Conservation (phyloP, 306 rosid genomes). For the Dryas octopetala region DNA sequence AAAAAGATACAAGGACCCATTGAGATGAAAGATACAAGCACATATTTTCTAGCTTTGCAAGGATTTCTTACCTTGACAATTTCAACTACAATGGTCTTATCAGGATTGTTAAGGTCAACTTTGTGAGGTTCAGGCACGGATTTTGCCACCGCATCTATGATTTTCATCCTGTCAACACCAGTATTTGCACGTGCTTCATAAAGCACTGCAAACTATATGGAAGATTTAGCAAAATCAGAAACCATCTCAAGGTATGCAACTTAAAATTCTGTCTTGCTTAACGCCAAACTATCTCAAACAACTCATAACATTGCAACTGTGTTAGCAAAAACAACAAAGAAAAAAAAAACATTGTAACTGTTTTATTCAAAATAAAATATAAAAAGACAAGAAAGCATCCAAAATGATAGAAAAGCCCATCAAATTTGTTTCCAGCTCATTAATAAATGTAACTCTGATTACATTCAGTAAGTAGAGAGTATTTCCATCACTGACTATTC, state of each 20-base stretch:
- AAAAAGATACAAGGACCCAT: neutral
- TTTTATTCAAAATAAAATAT: neutral
- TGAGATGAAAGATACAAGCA: neutral
- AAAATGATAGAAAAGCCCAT: neutral
- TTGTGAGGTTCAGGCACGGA: slow-evolving; percentile 86
- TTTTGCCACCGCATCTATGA: slow-evolving; percentile 81
- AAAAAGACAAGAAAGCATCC: neutral
- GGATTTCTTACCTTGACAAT: slow-evolving; percentile 71
- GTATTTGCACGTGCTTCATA: slow-evolving; percentile 94
- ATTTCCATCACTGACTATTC: neutral
- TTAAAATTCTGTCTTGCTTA: neutral
- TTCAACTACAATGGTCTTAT: slow-evolving; percentile 85
- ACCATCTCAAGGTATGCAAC: neutral
- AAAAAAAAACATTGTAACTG: neutral
- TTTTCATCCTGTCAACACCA: slow-evolving; percentile 88
- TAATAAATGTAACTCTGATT: neutral
- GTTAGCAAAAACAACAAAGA: neutral
- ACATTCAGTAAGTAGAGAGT: neutral
- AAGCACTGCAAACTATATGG: slow-evolving; percentile 79
- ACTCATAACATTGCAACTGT: neutral
- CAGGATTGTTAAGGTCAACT: slow-evolving; percentile 91
- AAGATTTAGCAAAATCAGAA: slow-evolving; percentile 16
- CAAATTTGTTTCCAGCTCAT: slow-evolving; percentile 1
- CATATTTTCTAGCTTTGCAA: neutral
- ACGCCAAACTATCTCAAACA: neutral